phyloP scores from a whole-genome alignment of 352 stramenopile species.

The Nothophytophthora sp. region DNA sequence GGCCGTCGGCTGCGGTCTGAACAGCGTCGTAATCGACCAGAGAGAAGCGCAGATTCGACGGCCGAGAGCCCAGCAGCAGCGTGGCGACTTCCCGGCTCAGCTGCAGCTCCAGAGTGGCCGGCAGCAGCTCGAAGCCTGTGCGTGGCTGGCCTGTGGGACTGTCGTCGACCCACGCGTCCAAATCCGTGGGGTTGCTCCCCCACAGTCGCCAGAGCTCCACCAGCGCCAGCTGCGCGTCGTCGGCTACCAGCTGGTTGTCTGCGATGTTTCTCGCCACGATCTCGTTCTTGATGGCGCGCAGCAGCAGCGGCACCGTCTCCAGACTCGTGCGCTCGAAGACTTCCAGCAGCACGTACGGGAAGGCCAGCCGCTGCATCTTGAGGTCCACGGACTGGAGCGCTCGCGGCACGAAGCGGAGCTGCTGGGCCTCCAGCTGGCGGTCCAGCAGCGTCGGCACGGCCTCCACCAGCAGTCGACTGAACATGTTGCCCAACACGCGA shows the following conservation, averaged over 20 bases:
- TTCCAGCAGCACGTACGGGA: slow-evolving; percentile 64
- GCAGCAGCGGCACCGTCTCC: slow-evolving; percentile 55
- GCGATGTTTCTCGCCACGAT: slow-evolving; percentile 51
- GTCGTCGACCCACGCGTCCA: slow-evolving; percentile 72
- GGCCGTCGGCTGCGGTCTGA: slow-evolving; percentile 18
- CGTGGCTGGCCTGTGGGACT: slow-evolving; percentile 40
- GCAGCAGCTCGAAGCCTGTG: slow-evolving; percentile 65
- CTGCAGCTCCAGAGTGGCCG: slow-evolving; percentile 31
- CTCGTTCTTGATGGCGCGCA: slow-evolving; percentile 67
- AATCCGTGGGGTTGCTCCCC: slow-evolving; percentile 39
- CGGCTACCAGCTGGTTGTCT: slow-evolving; percentile 30
- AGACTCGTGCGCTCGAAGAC: slow-evolving; percentile 61
- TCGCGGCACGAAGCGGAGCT: slow-evolving; percentile 43
- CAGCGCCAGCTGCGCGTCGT: slow-evolving; percentile 45
- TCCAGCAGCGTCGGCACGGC: slow-evolving; percentile 42
- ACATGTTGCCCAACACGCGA: slow-evolving; percentile 56
- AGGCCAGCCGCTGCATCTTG: slow-evolving; percentile 51
- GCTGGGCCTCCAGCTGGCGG: slow-evolving; percentile 41
- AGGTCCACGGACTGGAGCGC: slow-evolving; percentile 43
- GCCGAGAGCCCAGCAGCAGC: slow-evolving; percentile 46
- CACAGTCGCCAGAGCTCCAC: slow-evolving; percentile 54
- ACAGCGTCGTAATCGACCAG: slow-evolving; percentile 60
- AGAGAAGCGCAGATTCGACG: slow-evolving; percentile 66
- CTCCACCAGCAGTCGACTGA: slow-evolving; percentile 52
- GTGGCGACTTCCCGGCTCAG: slow-evolving; percentile 61